Base-by-base conservation (phyloP, 2,329 filamentous ascomycete species). In the Verticillium zaregamsianum region DNA sequence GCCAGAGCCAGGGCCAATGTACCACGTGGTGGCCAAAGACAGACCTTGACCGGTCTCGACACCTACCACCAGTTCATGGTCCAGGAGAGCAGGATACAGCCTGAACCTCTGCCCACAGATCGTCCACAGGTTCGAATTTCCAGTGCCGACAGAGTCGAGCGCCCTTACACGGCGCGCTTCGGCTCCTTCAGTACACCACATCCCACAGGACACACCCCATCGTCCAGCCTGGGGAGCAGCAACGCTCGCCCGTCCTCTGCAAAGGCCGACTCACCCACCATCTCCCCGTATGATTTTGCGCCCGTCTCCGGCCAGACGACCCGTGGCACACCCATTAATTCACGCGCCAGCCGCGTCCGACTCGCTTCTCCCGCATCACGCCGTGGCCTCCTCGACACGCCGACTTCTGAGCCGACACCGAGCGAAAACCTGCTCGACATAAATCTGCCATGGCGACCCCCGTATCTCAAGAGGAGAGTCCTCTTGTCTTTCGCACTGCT, bases 401-500 rank as follows among this genome's bases (percentile, higher is more conserved):
- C 37, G 11, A 17, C 35, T 25, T 20, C 57, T 12, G 57, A 58
- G 14, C 37, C 45, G 15, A 49, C 57, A 58, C 70, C 68, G 32
- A 64, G 60, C 55, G 63, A 66, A 8, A 65, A 69, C 3, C 59
- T 72, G n/a, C 60, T 69, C 45, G 68, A 73, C 9, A 66, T 70
- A 8, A 55, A 68, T 9, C 62, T 77, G 0, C 71, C 71, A 11
- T 78, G 74, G 70, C 70, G 75, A 12, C 76, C 75, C 1, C 66
- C 71, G 15, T 76, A 74, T 61, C 72, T 78, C 3, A 70, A 70
- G 33, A 68, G 74, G 23, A 68, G 70, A 39, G 65, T 74, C 14
- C 60, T 77, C 6, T 57, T 65, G 6, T 61, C 68, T 0, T 77
- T 76, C 52, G 68, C 68, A 6, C 31, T 71, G 5, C 40, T 71